These are phyloP conservation scores for Coelastrella sp. DNA, from an alignment of 139 green algal genomes.

Conservation along the genomic window DNA sequence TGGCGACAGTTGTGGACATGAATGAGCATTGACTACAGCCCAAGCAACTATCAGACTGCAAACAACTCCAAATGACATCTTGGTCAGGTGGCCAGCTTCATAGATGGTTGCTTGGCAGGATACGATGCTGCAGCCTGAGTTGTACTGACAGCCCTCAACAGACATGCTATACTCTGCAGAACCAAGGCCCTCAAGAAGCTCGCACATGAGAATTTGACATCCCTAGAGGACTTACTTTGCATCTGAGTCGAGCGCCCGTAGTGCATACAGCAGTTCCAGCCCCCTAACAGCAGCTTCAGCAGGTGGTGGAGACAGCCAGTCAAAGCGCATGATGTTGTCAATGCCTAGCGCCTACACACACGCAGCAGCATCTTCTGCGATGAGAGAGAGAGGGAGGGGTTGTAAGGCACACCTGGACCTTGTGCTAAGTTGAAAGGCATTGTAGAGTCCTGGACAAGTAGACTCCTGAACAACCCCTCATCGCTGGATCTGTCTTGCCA, in stretches of 20 bases:
- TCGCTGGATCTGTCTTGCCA: not conserved
- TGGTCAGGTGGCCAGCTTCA: too few species aligned
- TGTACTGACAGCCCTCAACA: too few species aligned
- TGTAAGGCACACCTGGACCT: not conserved
- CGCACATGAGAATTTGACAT: not conserved
- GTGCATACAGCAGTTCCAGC: constrained; percentile 91
- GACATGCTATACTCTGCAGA: too few species aligned
- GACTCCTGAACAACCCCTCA: not conserved
- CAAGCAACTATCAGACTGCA: not conserved
- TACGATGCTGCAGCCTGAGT: too few species aligned
- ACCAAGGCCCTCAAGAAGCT: too few species aligned
- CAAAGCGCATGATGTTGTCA: constrained; percentile 92
- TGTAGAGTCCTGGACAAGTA: not conserved
- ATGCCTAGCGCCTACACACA: constrained; percentile 86
- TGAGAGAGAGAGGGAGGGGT: not conserved
- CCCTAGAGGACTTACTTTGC: constrained; percentile 63
- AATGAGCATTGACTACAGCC: not conserved
- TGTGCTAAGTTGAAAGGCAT: not conserved
- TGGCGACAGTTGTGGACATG: not conserved
- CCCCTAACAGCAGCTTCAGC: constrained; percentile 82
- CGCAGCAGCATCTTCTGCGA: not conserved
- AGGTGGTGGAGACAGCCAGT: constrained; percentile 92
- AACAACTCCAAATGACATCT: not conserved
- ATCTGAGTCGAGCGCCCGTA: constrained; percentile 87
- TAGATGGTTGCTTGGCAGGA: too few species aligned